These are phyloP conservation scores for Pichia sp. DNA, from an alignment of 1,139 yeast genomes.

Conservation along the genomic window DNA sequence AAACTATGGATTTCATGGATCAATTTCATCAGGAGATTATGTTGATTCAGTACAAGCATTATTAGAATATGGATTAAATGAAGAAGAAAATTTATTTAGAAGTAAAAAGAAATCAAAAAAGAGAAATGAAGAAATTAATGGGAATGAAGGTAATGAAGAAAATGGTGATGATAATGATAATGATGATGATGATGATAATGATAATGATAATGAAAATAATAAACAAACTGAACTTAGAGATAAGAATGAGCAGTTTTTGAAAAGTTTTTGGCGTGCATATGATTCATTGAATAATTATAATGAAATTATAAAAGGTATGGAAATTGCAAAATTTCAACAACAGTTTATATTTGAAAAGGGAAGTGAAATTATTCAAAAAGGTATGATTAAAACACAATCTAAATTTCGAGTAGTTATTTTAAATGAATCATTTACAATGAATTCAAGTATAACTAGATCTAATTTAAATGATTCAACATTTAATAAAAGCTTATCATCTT, in stretches of 20 bases:
- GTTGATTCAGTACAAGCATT: conserved; percentile 84
- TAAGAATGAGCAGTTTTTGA: conserved; percentile 67
- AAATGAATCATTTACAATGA: conserved; percentile 50
- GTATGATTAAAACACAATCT: conserved; percentile 69
- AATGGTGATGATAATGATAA: not conserved
- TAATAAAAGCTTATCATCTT: conserved; percentile 12
- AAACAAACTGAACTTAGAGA: conserved; percentile 12
- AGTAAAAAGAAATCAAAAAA: not conserved
- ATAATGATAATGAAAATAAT: conserved; percentile 2
- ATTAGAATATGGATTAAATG: conserved; percentile 51
- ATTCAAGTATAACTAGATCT: conserved; percentile 18
- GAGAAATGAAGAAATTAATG: not conserved
- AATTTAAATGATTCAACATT: conserved; percentile 14
- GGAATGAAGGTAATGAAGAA: not conserved
- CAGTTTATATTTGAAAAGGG: conserved; percentile 85
- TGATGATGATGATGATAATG: not conserved
- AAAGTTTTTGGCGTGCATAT: conserved; percentile 93
- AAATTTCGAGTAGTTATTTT: conserved; percentile 81
- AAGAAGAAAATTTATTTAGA: not conserved
- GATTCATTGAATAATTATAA: conserved; percentile 71
- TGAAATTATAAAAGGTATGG: conserved; percentile 61
- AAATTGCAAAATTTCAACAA: conserved; percentile 75
- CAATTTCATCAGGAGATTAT: conserved; percentile 86
- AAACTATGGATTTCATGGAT: conserved; percentile 80
- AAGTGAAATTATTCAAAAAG: conserved; percentile 77